A percentile compares a stretch with the other conserved stretches of the same genome.
Conservation (phyloP, 2,329 filamentous ascomycete genomes). For the Neofusicoccum cordaticola region DNA sequence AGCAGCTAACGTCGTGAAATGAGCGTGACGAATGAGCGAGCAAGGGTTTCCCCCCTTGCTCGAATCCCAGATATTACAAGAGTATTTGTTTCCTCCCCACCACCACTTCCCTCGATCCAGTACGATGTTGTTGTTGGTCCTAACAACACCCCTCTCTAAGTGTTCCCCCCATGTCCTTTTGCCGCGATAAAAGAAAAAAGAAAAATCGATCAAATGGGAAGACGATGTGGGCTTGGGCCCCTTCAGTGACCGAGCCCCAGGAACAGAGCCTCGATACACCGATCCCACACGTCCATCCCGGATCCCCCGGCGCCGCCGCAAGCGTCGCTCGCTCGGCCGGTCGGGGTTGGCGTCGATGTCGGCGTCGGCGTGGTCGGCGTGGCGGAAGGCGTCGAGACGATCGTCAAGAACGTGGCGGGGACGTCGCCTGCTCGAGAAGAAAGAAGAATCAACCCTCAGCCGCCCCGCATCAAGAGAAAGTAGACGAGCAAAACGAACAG, state of each 20-base stretch:
- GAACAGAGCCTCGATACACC: slow-evolving; percentile 4
- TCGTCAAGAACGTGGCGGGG: slow-evolving; percentile 2
- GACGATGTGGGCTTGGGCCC: neutral
- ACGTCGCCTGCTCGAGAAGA: neutral
- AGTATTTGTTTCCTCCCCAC: neutral
- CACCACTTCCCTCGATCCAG: neutral
- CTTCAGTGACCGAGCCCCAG: neutral
- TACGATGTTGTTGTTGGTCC: too few relatives aligned
- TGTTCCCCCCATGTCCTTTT: too few relatives aligned
- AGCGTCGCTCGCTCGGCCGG: neutral
- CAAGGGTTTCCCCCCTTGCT: neutral
- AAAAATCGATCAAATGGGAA: neutral
- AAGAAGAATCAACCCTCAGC: neutral
- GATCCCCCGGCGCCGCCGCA: neutral
- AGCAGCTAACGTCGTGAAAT: neutral
- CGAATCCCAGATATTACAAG: neutral
- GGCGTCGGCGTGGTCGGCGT: neutral
- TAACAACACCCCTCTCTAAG: too few relatives aligned
- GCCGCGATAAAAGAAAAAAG: neutral
- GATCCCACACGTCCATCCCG: slow-evolving; percentile 12
- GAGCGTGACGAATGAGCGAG: neutral
- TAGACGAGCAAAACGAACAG: slow-evolving; percentile 2
- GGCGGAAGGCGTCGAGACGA: neutral
- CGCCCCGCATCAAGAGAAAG: neutral
- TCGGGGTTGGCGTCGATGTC: neutral